A percentile compares a stretch with the other conserved stretches of the same genome.
Evolutionary conservation across 148 eudicot genomes (phyloP).

Genomic region (Rhododendron henanense): DNA sequence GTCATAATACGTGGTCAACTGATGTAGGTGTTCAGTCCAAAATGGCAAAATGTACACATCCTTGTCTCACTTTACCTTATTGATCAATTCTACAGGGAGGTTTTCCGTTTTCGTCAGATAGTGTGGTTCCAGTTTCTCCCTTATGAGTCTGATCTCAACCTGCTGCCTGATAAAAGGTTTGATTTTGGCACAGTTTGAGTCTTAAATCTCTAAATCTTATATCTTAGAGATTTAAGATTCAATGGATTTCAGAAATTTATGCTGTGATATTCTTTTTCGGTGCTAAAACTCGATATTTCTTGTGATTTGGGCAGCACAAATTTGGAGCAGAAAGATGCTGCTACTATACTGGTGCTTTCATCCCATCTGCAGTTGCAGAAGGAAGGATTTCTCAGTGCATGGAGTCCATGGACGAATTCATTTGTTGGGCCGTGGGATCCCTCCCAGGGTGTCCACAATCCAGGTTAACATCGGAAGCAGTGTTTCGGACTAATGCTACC

Average conservation of each 20-base stretch:
- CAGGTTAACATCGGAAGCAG: conserved; percentile 42
- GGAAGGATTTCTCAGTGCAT: conserved; percentile 82
- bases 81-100: conserved; percentile 59
- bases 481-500: not conserved
- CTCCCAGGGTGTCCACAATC: conserved; percentile 78
- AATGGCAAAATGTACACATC: not conserved
- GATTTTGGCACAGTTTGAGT: conserved; percentile 7
- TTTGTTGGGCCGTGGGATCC: conserved; percentile 99
- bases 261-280: not conserved
- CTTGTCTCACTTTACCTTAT: not conserved
- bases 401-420: conserved; percentile 53
- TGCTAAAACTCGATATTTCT: conserved; percentile 12
- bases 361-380: conserved; percentile 83
- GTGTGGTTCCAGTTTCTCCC: conserved; percentile 94
- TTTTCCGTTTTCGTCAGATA: conserved; percentile 67
- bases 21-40: not conserved
- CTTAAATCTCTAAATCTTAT: not conserved
- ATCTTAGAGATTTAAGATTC: not conserved
- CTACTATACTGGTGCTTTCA: conserved; percentile 52
- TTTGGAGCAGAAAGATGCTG: conserved; percentile 58
- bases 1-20: not conserved
- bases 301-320: conserved; percentile 36
- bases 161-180: conserved; percentile 68
- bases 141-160: conserved; percentile 46
- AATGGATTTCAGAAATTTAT: not conserved